These are phyloP conservation scores for Candida peoriensis DNA, from an alignment of 805 yeast species.

Conservation along the genomic window DNA sequence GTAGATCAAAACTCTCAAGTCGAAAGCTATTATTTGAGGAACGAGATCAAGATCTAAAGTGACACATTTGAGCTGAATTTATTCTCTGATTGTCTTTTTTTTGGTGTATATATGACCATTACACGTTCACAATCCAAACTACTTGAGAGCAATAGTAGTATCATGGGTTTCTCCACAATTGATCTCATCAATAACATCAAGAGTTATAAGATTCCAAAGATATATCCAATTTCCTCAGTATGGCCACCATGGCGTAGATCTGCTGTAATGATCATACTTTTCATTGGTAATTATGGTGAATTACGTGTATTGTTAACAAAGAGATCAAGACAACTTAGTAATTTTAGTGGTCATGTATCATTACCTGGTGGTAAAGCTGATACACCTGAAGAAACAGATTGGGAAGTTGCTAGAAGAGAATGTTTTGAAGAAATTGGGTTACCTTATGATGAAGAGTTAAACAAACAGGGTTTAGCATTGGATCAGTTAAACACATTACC, in stretches of 20 bases:
- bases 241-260: slow-evolving; percentile 79
- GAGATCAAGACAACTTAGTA: slow-evolving; percentile 60
- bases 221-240: slow-evolving; percentile 33
- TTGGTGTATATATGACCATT: too few relatives aligned
- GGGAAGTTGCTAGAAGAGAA: slow-evolving; percentile 76
- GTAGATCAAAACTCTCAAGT: too few relatives aligned
- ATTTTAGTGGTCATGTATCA: slow-evolving; percentile 87
- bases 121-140: too few relatives aligned
- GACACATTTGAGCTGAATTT: too few relatives aligned
- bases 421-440: slow-evolving; percentile 85
- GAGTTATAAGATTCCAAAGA: slow-evolving; percentile 10
- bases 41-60: too few relatives aligned
- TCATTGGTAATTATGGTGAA: slow-evolving; percentile 68
- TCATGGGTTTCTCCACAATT: neutral
- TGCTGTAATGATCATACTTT: slow-evolving; percentile 71
- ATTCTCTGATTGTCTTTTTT: too few relatives aligned
- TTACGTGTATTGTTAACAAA: slow-evolving; percentile 74
- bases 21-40: too few relatives aligned
- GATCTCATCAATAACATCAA: slow-evolving; percentile 18
- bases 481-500: slow-evolving; percentile 66
- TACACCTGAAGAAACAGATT: slow-evolving; percentile 54
- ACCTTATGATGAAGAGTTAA: slow-evolving; percentile 40
- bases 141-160: too few relatives aligned
- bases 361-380: slow-evolving; percentile 95
- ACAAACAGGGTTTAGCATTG: slow-evolving; percentile 46